phyloP scores from a whole-genome alignment of 371 early-diverging fungal genomes.

The Phascolomyces articulosus region DNA sequence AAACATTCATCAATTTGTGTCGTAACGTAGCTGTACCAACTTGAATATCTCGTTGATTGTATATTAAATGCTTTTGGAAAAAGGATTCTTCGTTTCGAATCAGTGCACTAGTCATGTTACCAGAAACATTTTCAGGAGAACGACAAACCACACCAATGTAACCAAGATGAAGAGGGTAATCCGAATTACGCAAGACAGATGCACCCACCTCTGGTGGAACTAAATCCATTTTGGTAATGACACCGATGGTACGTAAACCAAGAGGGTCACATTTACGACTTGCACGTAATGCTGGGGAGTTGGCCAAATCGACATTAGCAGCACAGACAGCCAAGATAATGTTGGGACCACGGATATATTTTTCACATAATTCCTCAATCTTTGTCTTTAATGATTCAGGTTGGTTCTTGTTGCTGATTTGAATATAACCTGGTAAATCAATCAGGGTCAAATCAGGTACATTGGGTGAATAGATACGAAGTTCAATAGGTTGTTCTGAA shows the following conservation, averaged over 20 bases:
- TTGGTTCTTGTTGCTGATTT: conserved; percentile 93
- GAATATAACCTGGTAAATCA: conserved; percentile 99
- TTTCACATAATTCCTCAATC: conserved; percentile 93
- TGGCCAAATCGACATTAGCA: conserved; percentile 98
- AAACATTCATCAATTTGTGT: conserved; percentile 80
- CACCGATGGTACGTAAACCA: conserved; percentile 96
- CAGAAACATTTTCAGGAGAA: conserved; percentile 43
- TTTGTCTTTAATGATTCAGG: conserved; percentile 91
- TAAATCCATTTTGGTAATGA: conserved; percentile 98
- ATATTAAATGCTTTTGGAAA: conserved; percentile 65
- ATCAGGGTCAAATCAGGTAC: conserved; percentile 97
- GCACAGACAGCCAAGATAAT: conserved; percentile 98
- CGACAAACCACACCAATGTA: conserved; percentile 98
- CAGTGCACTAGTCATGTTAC: conserved; percentile 65
- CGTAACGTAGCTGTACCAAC: conserved; percentile 88
- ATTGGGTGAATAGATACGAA: conserved; percentile 91
- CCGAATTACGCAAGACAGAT: conserved; percentile 84
- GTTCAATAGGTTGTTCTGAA: conserved; percentile 92
- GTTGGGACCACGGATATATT: conserved; percentile 92
- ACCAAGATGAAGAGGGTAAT: conserved; percentile 94
- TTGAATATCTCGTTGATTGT: conserved; percentile 67
- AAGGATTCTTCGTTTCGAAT: conserved; percentile 74
- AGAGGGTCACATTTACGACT: conserved; percentile 93
- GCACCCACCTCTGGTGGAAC: conserved; percentile 88
- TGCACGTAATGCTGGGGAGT: conserved; percentile 96